Conservation (phyloP, 768 basidiomycete genomes). For the Leucogyrophana mollusca region DNA sequence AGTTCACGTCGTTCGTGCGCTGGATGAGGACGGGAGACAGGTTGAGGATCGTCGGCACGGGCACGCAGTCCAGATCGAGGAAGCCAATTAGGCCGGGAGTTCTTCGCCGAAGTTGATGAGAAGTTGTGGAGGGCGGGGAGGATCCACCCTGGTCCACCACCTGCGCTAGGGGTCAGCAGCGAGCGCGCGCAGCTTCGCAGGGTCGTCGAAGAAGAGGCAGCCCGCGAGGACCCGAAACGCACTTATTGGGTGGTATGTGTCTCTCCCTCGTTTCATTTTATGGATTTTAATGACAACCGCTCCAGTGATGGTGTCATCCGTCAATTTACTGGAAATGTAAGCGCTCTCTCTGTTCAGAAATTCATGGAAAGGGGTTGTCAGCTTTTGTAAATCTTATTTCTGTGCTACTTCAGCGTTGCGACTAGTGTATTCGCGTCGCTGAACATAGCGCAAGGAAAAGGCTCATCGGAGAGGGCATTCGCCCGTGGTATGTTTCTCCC, state of each 20-base stretch:
- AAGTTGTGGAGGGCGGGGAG: too few relatives aligned
- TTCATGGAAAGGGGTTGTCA: conserved; percentile 87
- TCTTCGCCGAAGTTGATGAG: too few relatives aligned
- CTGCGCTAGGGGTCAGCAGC: too few relatives aligned
- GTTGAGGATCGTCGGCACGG: too few relatives aligned
- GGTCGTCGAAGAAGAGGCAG: too few relatives aligned
- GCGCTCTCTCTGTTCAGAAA: conserved; percentile 96
- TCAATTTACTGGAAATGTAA: conserved; percentile 97
- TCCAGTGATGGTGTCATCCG: conserved; percentile 98
- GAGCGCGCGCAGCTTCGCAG: too few relatives aligned
- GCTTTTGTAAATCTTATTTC: background rate
- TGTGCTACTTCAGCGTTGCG: conserved; percentile 2
- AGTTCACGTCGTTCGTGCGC: too few relatives aligned
- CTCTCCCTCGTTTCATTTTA: conserved; percentile 84
- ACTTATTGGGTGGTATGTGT: background rate
- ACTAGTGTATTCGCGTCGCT: conserved; percentile 86
- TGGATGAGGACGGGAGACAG: too few relatives aligned
- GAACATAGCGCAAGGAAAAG: conserved; percentile 93
- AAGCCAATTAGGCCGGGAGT: too few relatives aligned
- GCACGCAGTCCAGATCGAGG: too few relatives aligned
- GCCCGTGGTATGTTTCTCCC: too few relatives aligned
- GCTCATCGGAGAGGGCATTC: conserved; percentile 93
- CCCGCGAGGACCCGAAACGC: conserved; percentile 47
- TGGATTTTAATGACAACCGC: conserved; percentile 96
- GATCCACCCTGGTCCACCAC: too few relatives aligned